Evolutionary conservation across 441 rosid genomes (phyloP).

Genomic region (Breynia disticha): DNA sequence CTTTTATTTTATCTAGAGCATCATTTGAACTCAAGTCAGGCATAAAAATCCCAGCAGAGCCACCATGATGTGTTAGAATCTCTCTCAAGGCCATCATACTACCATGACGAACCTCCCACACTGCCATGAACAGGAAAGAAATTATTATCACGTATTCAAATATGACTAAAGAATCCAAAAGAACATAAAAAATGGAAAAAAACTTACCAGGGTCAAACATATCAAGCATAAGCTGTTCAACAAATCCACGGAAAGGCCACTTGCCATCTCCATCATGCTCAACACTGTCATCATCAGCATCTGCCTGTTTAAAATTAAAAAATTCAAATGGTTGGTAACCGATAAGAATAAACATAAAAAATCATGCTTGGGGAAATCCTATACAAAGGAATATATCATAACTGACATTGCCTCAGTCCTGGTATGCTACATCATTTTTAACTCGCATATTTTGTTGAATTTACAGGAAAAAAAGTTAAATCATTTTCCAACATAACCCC

Average conservation of each 20-base stretch:
- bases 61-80: slow-evolving; percentile 93
- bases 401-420: not conserved
- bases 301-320: slow-evolving; percentile 37
- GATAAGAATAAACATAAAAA: not conserved
- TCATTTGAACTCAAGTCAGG: slow-evolving; percentile 48
- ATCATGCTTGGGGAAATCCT: not conserved
- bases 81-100: slow-evolving; percentile 98
- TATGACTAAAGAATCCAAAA: not conserved
- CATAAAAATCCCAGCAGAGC: slow-evolving; percentile 78
- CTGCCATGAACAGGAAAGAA: slow-evolving; percentile 37
- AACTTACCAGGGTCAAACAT: slow-evolving; percentile 96
- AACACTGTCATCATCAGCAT: slow-evolving; percentile 64
- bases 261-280: slow-evolving; percentile 74
- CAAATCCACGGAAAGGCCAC: slow-evolving; percentile 92
- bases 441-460: not conserved
- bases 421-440: not conserved
- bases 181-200: slow-evolving; percentile 9
- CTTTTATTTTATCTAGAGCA: slow-evolving; percentile 38
- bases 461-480: not conserved
- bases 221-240: slow-evolving; percentile 91
- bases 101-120: slow-evolving; percentile 99
- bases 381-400: not conserved
- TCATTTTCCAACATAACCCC: not conserved
- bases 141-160: slow-evolving; percentile 18
- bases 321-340: not conserved